A percentile compares a stretch with the other conserved stretches of the same genome.
phyloP scores from a whole-genome alignment of 1,139 yeast species.

The Diutina mesorugosa region DNA sequence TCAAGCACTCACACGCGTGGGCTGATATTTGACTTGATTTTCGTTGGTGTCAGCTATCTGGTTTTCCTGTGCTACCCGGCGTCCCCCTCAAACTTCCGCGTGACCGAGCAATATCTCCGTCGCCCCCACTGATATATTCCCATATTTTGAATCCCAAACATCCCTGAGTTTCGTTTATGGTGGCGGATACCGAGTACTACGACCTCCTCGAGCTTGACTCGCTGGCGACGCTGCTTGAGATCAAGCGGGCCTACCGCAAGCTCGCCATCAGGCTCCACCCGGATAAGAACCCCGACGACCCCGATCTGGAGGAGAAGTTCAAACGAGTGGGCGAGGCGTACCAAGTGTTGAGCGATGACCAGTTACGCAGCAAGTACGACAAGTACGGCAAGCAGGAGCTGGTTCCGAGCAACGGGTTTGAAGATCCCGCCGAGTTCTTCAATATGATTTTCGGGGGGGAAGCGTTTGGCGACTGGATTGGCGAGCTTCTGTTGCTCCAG shows the following conservation, averaged over 20 bases:
- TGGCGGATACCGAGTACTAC: conserved; percentile 86
- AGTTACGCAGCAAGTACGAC: conserved; percentile 2
- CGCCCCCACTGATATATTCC: no score
- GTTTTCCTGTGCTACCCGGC: no score
- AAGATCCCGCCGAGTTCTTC: conserved; percentile 44
- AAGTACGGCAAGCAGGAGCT: conserved; percentile 2
- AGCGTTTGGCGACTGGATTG: conserved; percentile 55
- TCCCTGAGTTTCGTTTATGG: conserved; percentile 33
- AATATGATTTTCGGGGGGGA: conserved; percentile 74
- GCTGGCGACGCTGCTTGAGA: conserved; percentile 69
- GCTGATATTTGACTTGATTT: no score
- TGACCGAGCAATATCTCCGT: no score
- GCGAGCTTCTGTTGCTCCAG: conserved; percentile 77
- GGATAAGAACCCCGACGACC: conserved; percentile 86
- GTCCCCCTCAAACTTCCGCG: no score
- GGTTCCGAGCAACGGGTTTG: conserved; percentile 73
- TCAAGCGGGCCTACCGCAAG: conserved; percentile 87
- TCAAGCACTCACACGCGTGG: no score
- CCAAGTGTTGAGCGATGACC: conserved; percentile 1
- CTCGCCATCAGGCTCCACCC: conserved; percentile 88
- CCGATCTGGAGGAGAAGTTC: conserved; percentile 59
- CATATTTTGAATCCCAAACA: no score
- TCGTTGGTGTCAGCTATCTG: no score
- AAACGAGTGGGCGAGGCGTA: conserved; percentile 32
- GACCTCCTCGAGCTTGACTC: conserved; percentile 59